phyloP scores from a whole-genome alignment of 139 green algal genomes.

The Coelastrella sp. region DNA sequence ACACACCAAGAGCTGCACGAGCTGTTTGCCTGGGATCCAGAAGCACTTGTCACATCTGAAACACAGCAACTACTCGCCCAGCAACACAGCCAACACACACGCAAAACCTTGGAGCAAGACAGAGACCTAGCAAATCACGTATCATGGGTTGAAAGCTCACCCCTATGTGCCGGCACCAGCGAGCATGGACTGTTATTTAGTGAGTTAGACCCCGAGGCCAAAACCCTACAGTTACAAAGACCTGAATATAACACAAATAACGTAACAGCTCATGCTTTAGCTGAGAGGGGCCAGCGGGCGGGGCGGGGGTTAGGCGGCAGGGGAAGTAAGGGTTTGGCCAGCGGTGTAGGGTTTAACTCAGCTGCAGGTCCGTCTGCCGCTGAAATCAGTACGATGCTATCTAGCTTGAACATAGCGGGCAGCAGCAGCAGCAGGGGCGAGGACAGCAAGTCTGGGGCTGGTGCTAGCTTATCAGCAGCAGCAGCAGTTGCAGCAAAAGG shows the following conservation, averaged over 20 bases:
- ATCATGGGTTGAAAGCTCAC: background rate
- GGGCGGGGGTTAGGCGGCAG: background rate
- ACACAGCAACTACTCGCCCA: slow-evolving; percentile 82
- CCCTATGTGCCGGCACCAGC: slow-evolving; percentile 68
- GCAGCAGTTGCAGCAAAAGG: slow-evolving; percentile 32
- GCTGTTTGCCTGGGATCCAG: too few relatives aligned
- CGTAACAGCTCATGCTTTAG: background rate
- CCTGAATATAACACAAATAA: background rate
- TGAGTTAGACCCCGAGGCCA: slow-evolving; percentile 55
- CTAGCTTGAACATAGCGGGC: slow-evolving; percentile 23
- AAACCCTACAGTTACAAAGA: background rate
- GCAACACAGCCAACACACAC: slow-evolving; percentile 75
- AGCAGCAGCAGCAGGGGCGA: background rate
- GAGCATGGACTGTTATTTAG: slow-evolving; percentile 91
- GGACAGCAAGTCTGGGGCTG: background rate
- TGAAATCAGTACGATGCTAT: slow-evolving; percentile 30
- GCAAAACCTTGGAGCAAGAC: slow-evolving; percentile 22
- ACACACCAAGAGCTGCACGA: too few relatives aligned
- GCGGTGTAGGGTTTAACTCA: background rate
- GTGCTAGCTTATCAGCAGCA: background rate
- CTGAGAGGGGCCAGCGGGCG: background rate
- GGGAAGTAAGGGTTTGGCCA: background rate
- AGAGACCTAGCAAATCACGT: slow-evolving; percentile 36
- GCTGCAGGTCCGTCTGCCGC: background rate
- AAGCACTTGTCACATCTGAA: too few relatives aligned